phyloP scores from a whole-genome alignment of 345 rosid genomes.

The Ceriops zippeliana region DNA sequence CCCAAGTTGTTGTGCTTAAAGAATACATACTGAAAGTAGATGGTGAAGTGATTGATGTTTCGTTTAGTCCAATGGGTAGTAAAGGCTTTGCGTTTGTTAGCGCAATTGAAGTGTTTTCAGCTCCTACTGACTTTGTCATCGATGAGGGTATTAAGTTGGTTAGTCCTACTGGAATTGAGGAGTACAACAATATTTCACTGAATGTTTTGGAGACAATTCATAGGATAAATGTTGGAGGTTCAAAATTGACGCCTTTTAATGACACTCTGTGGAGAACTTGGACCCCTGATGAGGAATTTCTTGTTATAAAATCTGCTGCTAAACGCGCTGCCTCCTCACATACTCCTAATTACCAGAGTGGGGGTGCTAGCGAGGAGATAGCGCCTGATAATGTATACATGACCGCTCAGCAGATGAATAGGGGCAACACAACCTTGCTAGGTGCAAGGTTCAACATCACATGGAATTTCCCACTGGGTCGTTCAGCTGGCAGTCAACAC shows the following conservation, averaged over 20 bases:
- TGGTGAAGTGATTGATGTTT: conserved; percentile 40
- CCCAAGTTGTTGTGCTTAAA: conserved; percentile 38
- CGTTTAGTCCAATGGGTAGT: conserved; percentile 38
- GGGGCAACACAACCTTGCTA: conserved; percentile 40
- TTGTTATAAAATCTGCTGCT: conserved; percentile 59
- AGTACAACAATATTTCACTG: conserved; percentile 50
- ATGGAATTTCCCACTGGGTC: conserved; percentile 69
- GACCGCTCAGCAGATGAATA: conserved; percentile 89
- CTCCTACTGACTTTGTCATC: conserved; percentile 56
- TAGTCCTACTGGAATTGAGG: conserved; percentile 35
- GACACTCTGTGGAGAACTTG: conserved; percentile 94
- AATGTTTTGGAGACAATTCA: conserved; percentile 69
- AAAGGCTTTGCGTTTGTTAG: conserved; percentile 62
- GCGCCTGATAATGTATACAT: conserved; percentile 83
- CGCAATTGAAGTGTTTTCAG: conserved; percentile 78
- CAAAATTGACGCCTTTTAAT: conserved; percentile 72
- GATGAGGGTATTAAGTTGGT: conserved; percentile 64
- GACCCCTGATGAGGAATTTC: conserved; percentile 77
- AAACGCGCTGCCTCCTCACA: conserved; percentile 46
- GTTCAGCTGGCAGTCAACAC: conserved; percentile 42
- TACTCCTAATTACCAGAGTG: conserved; percentile 64
- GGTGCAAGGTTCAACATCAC: conserved; percentile 61
- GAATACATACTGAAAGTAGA: conserved; percentile 51
- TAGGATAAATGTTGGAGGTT: conserved; percentile 91
- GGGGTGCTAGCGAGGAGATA: conserved; percentile 64